Evolutionary conservation across 345 rosid species (phyloP).

Genomic region (rapeseed (Brassica napus)): DNA sequence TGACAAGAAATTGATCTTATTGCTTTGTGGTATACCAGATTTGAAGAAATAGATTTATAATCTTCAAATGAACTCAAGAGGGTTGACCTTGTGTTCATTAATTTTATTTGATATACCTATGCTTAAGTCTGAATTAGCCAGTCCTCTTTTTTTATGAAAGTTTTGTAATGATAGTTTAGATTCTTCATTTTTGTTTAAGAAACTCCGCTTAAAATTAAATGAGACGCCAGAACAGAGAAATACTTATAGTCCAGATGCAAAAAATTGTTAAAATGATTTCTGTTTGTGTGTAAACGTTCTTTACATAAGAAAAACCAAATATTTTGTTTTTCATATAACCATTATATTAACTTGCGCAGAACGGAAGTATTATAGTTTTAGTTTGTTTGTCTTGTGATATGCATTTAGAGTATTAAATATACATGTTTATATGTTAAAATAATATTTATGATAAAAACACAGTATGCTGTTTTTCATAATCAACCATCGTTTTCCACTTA

Average conservation of each 20-base stretch:
- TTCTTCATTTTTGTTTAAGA: constrained; percentile 25
- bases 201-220: constrained; percentile 22
- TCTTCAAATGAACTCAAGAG: constrained; percentile 29
- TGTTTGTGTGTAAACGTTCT: not conserved
- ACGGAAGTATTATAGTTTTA: not conserved
- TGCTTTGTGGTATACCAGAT: constrained; percentile 18
- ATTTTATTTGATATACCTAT: constrained; percentile 2
- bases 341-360: not conserved
- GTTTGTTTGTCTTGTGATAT: not conserved
- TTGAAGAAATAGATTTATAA: constrained; percentile 6
- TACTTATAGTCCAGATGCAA: too few relatives aligned
- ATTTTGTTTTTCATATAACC: not conserved
- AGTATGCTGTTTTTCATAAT: not conserved
- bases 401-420: not conserved
- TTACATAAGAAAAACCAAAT: not conserved
- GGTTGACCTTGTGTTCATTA: constrained; percentile 27
- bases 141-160: constrained; percentile 2
- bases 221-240: not conserved
- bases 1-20: not conserved
- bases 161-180: constrained; percentile 17
- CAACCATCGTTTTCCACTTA: constrained; percentile 1
- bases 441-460: not conserved
- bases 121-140: constrained; percentile 14
- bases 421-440: not conserved
- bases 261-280: not conserved